These are phyloP conservation scores for Emmonsia crescens DNA, from an alignment of 2,329 filamentous ascomycete genomes.

Conservation along the genomic window DNA sequence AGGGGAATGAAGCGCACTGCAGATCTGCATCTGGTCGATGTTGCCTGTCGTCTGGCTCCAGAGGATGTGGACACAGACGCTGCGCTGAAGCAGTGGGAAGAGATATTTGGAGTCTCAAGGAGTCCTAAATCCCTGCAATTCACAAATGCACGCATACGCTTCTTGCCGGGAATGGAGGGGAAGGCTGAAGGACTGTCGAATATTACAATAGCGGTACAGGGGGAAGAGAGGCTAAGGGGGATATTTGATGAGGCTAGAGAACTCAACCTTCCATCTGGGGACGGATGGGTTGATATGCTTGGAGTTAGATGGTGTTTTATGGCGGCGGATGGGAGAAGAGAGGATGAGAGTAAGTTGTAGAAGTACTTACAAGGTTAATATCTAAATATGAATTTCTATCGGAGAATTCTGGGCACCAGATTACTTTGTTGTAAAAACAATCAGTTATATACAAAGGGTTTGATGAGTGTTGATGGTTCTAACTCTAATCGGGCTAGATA, in stretches of 20 bases:
- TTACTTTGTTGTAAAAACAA: neutral
- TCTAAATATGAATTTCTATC: neutral
- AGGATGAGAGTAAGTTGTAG: constrained; percentile 1
- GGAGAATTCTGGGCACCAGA: neutral
- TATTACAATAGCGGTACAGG: constrained; percentile 30
- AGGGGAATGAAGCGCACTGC: constrained; percentile 27
- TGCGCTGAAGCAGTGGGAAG: constrained; percentile 32
- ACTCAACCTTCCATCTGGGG: constrained; percentile 20
- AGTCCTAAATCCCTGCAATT: constrained; percentile 18
- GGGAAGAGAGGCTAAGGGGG: constrained; percentile 20
- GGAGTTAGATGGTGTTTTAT: constrained; percentile 30
- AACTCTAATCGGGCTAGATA: too few relatives aligned
- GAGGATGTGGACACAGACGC: constrained; percentile 27
- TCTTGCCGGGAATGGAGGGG: constrained; percentile 25
- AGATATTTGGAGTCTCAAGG: constrained; percentile 25
- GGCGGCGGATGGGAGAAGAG: neutral
- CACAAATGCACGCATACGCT: constrained; percentile 26
- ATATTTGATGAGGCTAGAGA: constrained; percentile 24
- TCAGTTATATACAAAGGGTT: too few relatives aligned
- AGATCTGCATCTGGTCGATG: constrained; percentile 27
- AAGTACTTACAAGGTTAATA: neutral
- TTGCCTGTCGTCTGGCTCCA: constrained; percentile 27
- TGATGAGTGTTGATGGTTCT: too few relatives aligned
- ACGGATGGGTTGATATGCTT: constrained; percentile 28
- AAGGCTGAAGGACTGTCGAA: constrained; percentile 27